These are phyloP conservation scores for Kluyveromyces siamensis DNA, from an alignment of 805 yeast genomes.

Conservation along the genomic window DNA sequence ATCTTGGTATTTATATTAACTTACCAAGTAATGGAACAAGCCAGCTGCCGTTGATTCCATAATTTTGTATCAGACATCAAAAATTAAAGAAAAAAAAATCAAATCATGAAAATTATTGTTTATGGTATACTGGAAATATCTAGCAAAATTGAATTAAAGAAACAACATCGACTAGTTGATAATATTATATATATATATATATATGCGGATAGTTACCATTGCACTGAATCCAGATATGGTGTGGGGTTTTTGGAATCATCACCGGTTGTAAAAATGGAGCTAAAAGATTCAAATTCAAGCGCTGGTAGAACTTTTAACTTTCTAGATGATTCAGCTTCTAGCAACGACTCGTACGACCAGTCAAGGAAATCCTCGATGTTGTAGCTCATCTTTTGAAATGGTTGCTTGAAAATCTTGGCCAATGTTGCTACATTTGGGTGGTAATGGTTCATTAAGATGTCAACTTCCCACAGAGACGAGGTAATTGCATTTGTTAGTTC, in stretches of 20 bases:
- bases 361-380: slow-evolving; percentile 91
- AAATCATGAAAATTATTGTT: too few relatives aligned
- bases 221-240: neutral
- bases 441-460: slow-evolving; percentile 70
- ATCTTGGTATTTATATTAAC: too few relatives aligned
- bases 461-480: slow-evolving; percentile 89
- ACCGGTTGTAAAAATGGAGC: slow-evolving; percentile 9
- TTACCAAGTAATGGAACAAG: too few relatives aligned
- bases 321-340: slow-evolving; percentile 56
- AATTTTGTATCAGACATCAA: too few relatives aligned
- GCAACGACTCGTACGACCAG: slow-evolving; percentile 66
- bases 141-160: too few relatives aligned
- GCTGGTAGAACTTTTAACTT: slow-evolving; percentile 65
- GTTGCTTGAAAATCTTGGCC: slow-evolving; percentile 82
- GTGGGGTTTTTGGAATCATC: slow-evolving; percentile 1
- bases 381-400: slow-evolving; percentile 78
- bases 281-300: slow-evolving; percentile 52
- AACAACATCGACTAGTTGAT: neutral
- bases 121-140: too few relatives aligned
- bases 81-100: too few relatives aligned
- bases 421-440: slow-evolving; percentile 93
- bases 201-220: neutral
- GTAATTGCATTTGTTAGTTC: slow-evolving; percentile 67
- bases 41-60: too few relatives aligned
- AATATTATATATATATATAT: too few relatives aligned